Evolutionary conservation across 768 basidiomycete genomes (phyloP).

Genomic region (Pleurotus pulmonarius): DNA sequence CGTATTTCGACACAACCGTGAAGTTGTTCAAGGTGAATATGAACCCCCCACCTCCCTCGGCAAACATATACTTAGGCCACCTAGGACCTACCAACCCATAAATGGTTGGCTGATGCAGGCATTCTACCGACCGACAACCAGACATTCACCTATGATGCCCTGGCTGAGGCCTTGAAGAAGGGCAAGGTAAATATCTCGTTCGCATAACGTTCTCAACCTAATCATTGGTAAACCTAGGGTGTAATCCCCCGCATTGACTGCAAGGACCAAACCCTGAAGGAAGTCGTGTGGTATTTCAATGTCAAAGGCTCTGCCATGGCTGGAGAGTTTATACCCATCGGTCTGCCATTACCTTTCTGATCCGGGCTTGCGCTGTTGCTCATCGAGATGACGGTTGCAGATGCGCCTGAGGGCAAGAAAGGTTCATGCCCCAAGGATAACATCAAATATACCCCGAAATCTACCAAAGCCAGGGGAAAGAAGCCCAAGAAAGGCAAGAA

Average conservation of each 20-base stretch:
- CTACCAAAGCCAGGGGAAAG: constrained; percentile 8
- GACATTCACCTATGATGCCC: constrained; percentile 53
- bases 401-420: constrained; percentile 25
- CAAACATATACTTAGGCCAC: not conserved
- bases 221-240: constrained; percentile 29
- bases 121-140: constrained; percentile 61
- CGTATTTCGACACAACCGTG: constrained; percentile 57
- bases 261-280: constrained; percentile 28
- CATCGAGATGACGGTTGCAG: constrained; percentile 19
- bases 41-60: too few relatives aligned
- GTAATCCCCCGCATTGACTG: constrained; percentile 49
- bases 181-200: constrained; percentile 38
- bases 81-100: constrained; percentile 66
- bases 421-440: constrained; percentile 42
- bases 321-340: constrained; percentile 48
- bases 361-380: too few relatives aligned
- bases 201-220: not conserved
- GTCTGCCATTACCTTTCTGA: constrained; percentile 23
- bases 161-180: constrained; percentile 51
- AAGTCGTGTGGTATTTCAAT: constrained; percentile 54
- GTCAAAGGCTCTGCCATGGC: constrained; percentile 51
- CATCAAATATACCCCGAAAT: constrained; percentile 47
- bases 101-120: constrained; percentile 66
- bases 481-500: not conserved
- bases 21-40: constrained; percentile 35